A percentile compares a stretch with the other conserved stretches of the same genome.
Conservation (phyloP, 148 eudicot species). For the Vaccinium darrowii region DNA sequence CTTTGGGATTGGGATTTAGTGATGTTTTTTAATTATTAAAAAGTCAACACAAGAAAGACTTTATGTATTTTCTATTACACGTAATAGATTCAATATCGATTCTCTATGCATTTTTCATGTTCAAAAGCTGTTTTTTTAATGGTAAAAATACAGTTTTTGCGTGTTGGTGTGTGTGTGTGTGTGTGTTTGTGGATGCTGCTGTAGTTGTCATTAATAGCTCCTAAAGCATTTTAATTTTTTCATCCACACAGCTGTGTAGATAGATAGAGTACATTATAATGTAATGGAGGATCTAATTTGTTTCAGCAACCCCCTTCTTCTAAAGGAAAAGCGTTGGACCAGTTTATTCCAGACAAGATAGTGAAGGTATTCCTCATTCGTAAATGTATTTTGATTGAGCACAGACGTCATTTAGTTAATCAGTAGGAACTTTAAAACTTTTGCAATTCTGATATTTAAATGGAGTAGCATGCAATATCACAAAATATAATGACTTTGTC, state of each 20-base stretch:
- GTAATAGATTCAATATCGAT: not conserved
- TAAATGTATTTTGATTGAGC: conserved; percentile 5
- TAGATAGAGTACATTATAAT: not conserved
- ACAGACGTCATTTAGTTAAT: not conserved
- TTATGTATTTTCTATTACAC: not conserved
- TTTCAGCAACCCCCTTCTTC: conserved; percentile 48
- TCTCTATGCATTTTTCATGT: not conserved
- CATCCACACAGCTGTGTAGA: not conserved
- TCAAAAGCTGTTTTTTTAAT: not conserved
- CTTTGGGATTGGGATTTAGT: not conserved
- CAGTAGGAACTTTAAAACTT: conserved; percentile 2
- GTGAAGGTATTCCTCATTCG: conserved; percentile 26
- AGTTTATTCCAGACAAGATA: conserved; percentile 29
- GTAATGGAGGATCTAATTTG: conserved; percentile 11
- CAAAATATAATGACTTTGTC: not conserved
- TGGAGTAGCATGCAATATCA: not conserved
- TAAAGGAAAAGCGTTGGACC: conserved; percentile 31
- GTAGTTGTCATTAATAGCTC: not conserved
- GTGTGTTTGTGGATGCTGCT: not conserved
- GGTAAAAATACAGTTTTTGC: not conserved
- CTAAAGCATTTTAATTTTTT: not conserved
- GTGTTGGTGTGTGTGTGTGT: not conserved
- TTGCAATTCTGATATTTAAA: not conserved
- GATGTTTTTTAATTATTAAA: not conserved
- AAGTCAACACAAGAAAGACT: not conserved